phyloP scores from a whole-genome alignment of 257 asterid species.

The Solanum raphanifolium region DNA sequence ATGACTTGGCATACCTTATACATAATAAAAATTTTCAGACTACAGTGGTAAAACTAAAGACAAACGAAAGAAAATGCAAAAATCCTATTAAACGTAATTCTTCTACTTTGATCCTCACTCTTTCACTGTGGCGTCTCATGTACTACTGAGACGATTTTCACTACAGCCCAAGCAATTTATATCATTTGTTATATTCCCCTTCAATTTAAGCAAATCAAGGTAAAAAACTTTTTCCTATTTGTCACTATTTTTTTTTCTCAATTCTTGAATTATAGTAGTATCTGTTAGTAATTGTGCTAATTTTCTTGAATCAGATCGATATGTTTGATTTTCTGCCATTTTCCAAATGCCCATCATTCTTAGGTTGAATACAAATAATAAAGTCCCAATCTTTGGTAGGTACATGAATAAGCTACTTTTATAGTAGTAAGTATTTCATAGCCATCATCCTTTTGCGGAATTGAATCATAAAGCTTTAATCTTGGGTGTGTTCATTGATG shows the following conservation, averaged over 20 bases:
- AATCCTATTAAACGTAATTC: neutral
- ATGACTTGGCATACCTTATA: no score
- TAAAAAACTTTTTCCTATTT: neutral
- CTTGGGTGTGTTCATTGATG: neutral
- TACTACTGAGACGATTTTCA: neutral
- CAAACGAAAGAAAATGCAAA: neutral
- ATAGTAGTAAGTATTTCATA: neutral
- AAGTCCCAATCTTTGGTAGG: neutral
- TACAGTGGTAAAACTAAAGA: neutral
- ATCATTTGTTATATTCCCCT: neutral
- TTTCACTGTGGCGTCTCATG: conserved; percentile 7
- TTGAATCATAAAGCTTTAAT: neutral
- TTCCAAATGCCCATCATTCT: neutral
- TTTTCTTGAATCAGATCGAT: neutral
- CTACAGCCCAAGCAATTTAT: neutral
- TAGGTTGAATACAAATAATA: neutral
- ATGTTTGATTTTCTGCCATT: neutral
- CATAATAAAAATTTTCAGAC: no score
- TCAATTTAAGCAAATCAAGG: neutral
- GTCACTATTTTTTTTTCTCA: neutral
- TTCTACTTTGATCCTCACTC: neutral
- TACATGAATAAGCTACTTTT: neutral
- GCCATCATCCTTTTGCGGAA: neutral
- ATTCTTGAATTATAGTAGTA: neutral
- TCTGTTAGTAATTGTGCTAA: neutral